Conservation (phyloP, 305 asterid species). For the Rubia peregrina region DNA sequence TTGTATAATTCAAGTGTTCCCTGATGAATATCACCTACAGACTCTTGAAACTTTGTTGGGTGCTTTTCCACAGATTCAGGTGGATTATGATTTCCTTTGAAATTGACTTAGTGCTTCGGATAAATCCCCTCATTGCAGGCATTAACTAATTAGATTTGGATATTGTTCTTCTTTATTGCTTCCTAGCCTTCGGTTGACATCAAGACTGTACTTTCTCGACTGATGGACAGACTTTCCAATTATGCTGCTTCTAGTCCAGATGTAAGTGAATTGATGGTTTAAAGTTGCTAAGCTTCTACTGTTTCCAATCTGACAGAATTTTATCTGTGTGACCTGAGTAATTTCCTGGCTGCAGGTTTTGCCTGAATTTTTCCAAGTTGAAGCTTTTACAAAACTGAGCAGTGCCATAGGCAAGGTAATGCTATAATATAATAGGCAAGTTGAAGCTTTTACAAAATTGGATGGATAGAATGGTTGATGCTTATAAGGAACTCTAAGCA, state of each 20-base stretch:
- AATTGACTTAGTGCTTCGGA: slow-evolving; percentile 5
- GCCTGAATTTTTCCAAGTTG: slow-evolving; percentile 94
- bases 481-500: not conserved
- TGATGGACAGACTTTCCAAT: slow-evolving; percentile 97
- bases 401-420: slow-evolving; percentile 83
- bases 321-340: slow-evolving; percentile 5
- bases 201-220: slow-evolving; percentile 86
- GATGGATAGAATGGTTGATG: not conserved
- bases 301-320: not conserved
- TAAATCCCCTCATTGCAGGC: not conserved
- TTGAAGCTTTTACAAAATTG: too few species aligned
- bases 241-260: slow-evolving; percentile 93
- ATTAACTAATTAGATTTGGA: slow-evolving; percentile 3
- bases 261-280: slow-evolving; percentile 35
- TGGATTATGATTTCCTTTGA: slow-evolving; percentile 16
- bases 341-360: slow-evolving; percentile 58
- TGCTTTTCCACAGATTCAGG: slow-evolving; percentile 99
- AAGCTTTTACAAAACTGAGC: slow-evolving; percentile 90
- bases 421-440: too few species aligned
- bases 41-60: slow-evolving; percentile 84
- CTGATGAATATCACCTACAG: slow-evolving; percentile 96
- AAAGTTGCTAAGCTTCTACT: slow-evolving; percentile 16
- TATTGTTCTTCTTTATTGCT: slow-evolving; percentile 19
- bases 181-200: slow-evolving; percentile 87
- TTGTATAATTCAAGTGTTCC: slow-evolving; percentile 97